Percentiles rank a stretch among this genome's conserved stretches.
Evolutionary conservation across 176 grass and related monocot genomes (phyloP).

Genomic region (Triticum aestivum): DNA sequence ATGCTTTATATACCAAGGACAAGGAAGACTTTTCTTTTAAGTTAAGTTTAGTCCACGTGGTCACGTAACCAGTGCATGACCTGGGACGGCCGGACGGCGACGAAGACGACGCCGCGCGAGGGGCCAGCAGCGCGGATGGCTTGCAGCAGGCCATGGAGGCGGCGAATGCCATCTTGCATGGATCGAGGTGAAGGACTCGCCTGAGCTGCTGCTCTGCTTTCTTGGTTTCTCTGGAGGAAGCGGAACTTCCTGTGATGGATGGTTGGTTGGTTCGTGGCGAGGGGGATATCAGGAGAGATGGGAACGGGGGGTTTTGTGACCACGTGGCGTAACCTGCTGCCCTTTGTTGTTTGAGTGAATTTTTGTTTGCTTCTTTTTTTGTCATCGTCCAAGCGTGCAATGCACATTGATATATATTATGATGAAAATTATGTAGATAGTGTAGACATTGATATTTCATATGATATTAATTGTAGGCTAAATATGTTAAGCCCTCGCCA

Average conservation of each 20-base stretch:
- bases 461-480: no score
- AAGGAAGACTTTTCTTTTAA: no score
- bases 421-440: no score
- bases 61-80: no score
- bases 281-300: conserved; percentile 42
- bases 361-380: no score
- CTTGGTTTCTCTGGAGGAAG: not conserved
- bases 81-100: not conserved
- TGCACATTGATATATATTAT: no score
- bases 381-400: no score
- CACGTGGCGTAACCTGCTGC: conserved; percentile 38
- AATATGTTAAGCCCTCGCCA: no score
- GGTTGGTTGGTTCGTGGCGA: not conserved
- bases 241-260: conserved; percentile 21
- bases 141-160: conserved; percentile 40
- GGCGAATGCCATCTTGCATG: conserved; percentile 34
- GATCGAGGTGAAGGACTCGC: not conserved
- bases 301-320: not conserved
- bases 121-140: not conserved
- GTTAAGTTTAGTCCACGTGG: no score
- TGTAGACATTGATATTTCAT: no score
- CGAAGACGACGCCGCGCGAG: not conserved
- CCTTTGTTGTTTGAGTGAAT: conserved; percentile 1
- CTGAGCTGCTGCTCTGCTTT: not conserved
- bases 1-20: no score